Conservation (phyloP, 1,284 basidiomycete species). For the Trichosporon ovoides region DNA sequence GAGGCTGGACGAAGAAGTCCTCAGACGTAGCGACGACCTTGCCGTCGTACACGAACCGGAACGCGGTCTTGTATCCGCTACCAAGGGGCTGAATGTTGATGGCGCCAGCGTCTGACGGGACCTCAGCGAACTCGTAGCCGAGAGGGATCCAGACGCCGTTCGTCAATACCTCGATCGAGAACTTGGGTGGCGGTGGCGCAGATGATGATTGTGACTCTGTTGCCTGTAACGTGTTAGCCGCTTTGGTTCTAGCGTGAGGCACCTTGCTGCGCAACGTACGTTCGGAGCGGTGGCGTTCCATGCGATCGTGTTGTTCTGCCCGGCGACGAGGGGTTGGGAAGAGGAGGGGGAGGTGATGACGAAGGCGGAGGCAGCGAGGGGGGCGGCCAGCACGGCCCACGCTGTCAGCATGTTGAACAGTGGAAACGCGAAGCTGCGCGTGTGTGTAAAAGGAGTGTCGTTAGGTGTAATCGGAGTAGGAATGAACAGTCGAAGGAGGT, state of each 20-base stretch:
- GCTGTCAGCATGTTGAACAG: background rate
- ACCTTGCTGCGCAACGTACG: background rate
- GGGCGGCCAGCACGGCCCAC: slow-evolving; percentile 5
- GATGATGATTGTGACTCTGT: background rate
- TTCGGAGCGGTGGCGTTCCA: background rate
- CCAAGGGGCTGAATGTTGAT: slow-evolving; percentile 5
- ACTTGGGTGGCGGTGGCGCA: background rate
- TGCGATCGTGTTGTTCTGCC: slow-evolving; percentile 1
- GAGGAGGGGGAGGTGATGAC: background rate
- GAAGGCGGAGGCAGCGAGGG: background rate
- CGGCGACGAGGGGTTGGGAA: background rate
- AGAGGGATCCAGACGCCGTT: background rate
- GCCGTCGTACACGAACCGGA: background rate
- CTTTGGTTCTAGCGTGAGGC: too few species aligned
- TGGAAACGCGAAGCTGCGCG: background rate
- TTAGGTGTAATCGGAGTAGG: too few species aligned
- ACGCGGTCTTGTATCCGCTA: background rate
- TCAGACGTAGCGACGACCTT: background rate
- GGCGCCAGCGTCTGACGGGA: background rate
- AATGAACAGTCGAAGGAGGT: too few species aligned
- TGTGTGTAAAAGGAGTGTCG: background rate
- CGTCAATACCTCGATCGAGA: background rate
- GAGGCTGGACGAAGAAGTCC: background rate
- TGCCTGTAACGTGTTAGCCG: background rate
- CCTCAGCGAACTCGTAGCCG: background rate